Evolutionary conservation across 495 filamentous ascomycete genomes (phyloP).

Genomic region (Cercophora samala): DNA sequence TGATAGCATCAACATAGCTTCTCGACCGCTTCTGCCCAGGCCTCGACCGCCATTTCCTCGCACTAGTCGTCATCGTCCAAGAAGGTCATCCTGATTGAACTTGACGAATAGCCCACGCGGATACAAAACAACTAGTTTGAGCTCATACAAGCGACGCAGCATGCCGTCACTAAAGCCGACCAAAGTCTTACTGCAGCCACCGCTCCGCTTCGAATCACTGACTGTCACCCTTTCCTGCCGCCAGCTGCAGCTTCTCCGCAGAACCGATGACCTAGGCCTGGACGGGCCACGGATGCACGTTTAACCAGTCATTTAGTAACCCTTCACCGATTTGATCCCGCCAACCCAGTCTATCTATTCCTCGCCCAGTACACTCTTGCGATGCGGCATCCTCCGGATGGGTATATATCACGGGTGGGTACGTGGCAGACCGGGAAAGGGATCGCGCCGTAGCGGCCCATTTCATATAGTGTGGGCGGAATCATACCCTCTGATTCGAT

Average conservation of each 20-base stretch:
- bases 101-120: neutral
- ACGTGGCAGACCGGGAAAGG: constrained; percentile 10
- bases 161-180: neutral
- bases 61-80: neutral
- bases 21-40: neutral
- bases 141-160: neutral
- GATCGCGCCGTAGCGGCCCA: neutral
- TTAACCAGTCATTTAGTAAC: neutral
- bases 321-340: neutral
- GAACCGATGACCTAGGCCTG: neutral
- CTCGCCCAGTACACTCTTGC: neutral
- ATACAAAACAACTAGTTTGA: neutral
- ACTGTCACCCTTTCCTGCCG: neutral
- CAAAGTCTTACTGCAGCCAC: neutral
- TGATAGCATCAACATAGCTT: neutral
- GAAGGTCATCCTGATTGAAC: neutral
- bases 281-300: neutral
- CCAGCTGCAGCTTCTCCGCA: neutral
- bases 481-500: constrained; percentile 2
- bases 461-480: neutral
- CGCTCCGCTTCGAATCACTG: neutral
- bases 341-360: neutral
- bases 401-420: neutral
- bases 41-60: neutral
- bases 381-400: neutral